These are phyloP conservation scores for Eimeria zaria DNA, from an alignment of 169 alveolate species.

Conservation along the genomic window DNA sequence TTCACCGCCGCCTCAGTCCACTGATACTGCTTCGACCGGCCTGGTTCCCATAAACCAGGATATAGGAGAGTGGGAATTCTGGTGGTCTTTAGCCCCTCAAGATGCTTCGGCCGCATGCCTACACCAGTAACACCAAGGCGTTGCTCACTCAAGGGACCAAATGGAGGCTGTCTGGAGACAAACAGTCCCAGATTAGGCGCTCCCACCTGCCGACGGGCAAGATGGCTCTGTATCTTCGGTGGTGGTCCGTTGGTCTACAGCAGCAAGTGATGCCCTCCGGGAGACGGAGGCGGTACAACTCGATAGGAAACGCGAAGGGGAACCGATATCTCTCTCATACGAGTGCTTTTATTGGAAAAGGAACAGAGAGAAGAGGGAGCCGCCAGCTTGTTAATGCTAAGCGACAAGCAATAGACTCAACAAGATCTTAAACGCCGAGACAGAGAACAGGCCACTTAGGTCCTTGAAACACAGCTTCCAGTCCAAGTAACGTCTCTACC, in stretches of 20 bases:
- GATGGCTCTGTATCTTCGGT: neutral
- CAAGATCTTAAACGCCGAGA: conserved; percentile 51
- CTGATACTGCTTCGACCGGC: neutral
- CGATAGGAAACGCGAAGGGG: neutral
- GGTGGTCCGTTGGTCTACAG: conserved; percentile 38
- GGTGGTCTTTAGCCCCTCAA: neutral
- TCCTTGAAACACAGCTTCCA: conserved; percentile 40
- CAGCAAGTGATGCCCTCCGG: neutral
- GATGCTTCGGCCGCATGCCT: neutral
- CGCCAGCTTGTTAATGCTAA: neutral
- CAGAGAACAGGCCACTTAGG: conserved; percentile 12
- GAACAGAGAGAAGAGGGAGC: neutral
- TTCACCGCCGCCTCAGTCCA: neutral
- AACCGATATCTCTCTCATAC: neutral
- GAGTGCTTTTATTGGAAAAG: neutral
- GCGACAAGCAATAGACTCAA: conserved; percentile 29
- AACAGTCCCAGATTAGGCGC: neutral
- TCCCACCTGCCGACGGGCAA: neutral
- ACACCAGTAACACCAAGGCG: neutral
- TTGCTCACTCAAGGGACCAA: neutral
- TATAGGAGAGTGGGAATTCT: neutral
- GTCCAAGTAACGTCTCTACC: neutral
- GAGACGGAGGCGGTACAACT: neutral
- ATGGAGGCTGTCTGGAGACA: neutral
- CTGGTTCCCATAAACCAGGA: neutral